A percentile compares a stretch with the other conserved stretches of the same genome.
These are phyloP conservation scores for Aspergillus fischeri DNA, from an alignment of 2,329 filamentous ascomycete species.

Conservation along the genomic window DNA sequence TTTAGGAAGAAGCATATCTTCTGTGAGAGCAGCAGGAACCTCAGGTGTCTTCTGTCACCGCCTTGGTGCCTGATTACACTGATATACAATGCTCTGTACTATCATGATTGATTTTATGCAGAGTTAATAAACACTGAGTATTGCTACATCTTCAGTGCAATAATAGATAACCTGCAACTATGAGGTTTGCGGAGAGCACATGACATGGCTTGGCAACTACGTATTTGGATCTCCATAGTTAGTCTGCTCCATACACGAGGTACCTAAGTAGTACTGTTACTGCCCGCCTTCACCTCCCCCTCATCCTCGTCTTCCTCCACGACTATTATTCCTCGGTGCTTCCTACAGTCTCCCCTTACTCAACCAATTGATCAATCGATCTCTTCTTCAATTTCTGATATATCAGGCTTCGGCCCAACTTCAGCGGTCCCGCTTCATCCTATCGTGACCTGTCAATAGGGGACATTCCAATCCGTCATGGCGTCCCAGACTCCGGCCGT, in stretches of 20 bases:
- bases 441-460: neutral
- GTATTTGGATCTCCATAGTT: neutral
- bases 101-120: neutral
- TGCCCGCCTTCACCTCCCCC: conserved; percentile 6
- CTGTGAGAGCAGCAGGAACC: neutral
- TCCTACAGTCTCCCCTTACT: neutral
- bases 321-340: neutral
- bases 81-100: neutral
- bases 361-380: neutral
- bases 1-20: neutral
- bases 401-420: neutral
- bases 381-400: neutral
- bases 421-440: neutral
- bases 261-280: neutral
- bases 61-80: neutral
- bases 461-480: conserved; percentile 53
- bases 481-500: conserved; percentile 98
- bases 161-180: neutral
- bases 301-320: conserved; percentile 5
- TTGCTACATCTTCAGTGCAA: neutral
- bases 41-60: neutral
- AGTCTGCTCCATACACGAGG: neutral
- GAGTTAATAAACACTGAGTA: neutral
- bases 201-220: conserved; percentile 12
- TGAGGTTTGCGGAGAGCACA: conserved; percentile 3